Base-by-base conservation (phyloP, 768 basidiomycete species). In the Suillus ampliporus region DNA sequence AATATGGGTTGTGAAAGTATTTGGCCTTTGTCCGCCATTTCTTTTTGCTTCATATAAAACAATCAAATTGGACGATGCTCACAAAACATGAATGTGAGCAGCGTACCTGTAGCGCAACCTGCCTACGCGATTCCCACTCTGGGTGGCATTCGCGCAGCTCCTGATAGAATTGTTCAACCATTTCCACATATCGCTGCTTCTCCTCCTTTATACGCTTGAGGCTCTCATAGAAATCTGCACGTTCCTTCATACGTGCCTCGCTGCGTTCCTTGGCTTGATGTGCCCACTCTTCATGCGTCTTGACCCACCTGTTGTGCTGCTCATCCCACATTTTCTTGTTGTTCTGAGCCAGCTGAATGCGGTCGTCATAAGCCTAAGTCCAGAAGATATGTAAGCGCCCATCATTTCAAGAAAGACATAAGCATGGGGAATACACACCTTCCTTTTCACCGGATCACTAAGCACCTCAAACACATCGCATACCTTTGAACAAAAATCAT, bases 381-480 rank as follows among this genome's bases (percentile, higher is more conserved):
- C n/a, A n/a, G 21, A 51, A 47, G 34, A 15, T 34, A 59, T 38
- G 31, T 35, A 6, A 31, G 41, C 6, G 8, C 1, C 17, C n/a
- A 26, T 61, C 7, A 57, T n/a, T n/a, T n/a, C n/a, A n/a, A n/a
- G n/a, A n/a, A 1, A 15, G 2, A 19, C 7, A 44, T 21, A 11
- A 46, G 10, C 43, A 41, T 14, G 10, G 61, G 21, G 19, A 21
- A 5, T 8, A 65, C 80, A 57, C 63, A 87, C 89, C 77, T 79
- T 81, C 60, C 89, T 84, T 68, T 82, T 86, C 40, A 77, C 71
- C 5, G 79, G 65, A 73, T 91, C 86, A 43, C 83, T 81, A 62
- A 91, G 71, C 17, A 85, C 77, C 64, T 86, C 81, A 52, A 89
- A 89, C 1, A 88, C 88, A 50, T 86, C 84, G 52, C 83, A 83